These are phyloP conservation scores for Plectranthus barbatus DNA, from an alignment of 257 asterid genomes.

Conservation along the genomic window DNA sequence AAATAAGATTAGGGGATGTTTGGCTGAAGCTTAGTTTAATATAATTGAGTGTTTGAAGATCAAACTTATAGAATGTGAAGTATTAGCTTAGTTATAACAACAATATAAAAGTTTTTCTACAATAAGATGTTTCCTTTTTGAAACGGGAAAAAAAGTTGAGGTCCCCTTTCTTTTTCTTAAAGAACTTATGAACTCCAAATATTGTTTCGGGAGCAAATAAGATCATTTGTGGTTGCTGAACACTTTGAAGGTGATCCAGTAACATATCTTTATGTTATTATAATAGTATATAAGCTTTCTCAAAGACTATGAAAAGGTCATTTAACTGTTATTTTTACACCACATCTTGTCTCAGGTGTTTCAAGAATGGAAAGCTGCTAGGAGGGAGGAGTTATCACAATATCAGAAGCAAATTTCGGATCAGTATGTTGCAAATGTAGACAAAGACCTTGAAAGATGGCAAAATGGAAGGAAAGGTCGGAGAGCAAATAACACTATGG, in stretches of 20 bases:
- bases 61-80: neutral
- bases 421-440: slow-evolving; percentile 63
- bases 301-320: no score
- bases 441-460: slow-evolving; percentile 82
- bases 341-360: slow-evolving; percentile 39
- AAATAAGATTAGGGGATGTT: neutral
- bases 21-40: neutral
- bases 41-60: neutral
- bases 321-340: no score
- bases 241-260: neutral
- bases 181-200: neutral
- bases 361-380: slow-evolving; percentile 83
- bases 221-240: neutral
- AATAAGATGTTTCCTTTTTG: neutral
- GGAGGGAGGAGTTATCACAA: slow-evolving; percentile 83
- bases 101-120: no score
- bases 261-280: no score
- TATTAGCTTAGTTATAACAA: no score
- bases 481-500: slow-evolving; percentile 41
- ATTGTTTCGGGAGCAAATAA: neutral
- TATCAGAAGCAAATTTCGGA: slow-evolving; percentile 85
- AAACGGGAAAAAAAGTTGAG: no score
- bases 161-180: neutral
- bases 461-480: slow-evolving; percentile 73
- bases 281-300: no score